Evolutionary conservation across 139 green algal genomes (phyloP).

Genomic region (Chlamydomonas schloesseri): DNA sequence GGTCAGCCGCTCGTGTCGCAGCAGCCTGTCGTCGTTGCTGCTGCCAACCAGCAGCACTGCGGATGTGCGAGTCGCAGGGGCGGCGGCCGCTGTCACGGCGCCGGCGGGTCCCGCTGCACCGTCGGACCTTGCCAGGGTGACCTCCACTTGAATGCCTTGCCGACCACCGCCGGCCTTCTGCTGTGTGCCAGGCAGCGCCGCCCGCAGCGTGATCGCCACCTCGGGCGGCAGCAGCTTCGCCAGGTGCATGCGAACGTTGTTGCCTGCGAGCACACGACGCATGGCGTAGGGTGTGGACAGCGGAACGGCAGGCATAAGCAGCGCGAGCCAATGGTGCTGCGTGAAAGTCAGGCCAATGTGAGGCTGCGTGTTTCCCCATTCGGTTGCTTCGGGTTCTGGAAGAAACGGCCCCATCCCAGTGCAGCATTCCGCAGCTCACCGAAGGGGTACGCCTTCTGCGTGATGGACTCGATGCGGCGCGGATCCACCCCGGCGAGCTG

Average conservation of each 20-base stretch:
- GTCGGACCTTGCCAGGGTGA: slow-evolving; percentile 45
- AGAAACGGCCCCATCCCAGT: too few species aligned
- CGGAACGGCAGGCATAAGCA: too few species aligned
- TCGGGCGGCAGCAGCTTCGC: slow-evolving; percentile 53
- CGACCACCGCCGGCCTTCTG: too few species aligned
- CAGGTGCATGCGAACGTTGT: slow-evolving; percentile 62
- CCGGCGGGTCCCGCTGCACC: too few species aligned
- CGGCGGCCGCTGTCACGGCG: too few species aligned
- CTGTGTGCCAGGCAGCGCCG: background rate
- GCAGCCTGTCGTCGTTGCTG: slow-evolving; percentile 72
- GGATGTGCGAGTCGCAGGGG: background rate
- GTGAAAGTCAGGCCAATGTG: too few species aligned
- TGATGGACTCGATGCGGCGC: slow-evolving; percentile 68
- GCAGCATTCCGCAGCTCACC: too few species aligned
- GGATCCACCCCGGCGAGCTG: slow-evolving; percentile 66
- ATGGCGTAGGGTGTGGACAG: too few species aligned
- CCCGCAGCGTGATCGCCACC: slow-evolving; percentile 47
- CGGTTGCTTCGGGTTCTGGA: too few species aligned
- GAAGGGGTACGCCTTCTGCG: slow-evolving; percentile 78
- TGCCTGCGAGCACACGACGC: too few species aligned
- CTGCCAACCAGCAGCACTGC: slow-evolving; percentile 75
- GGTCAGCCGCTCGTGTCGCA: slow-evolving; percentile 65
- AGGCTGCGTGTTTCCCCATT: too few species aligned
- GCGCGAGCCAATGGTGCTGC: too few species aligned
- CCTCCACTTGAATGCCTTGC: slow-evolving; percentile 12